These are phyloP conservation scores for Penicillium subrubescens DNA, from an alignment of 495 filamentous ascomycete species.

Conservation along the genomic window DNA sequence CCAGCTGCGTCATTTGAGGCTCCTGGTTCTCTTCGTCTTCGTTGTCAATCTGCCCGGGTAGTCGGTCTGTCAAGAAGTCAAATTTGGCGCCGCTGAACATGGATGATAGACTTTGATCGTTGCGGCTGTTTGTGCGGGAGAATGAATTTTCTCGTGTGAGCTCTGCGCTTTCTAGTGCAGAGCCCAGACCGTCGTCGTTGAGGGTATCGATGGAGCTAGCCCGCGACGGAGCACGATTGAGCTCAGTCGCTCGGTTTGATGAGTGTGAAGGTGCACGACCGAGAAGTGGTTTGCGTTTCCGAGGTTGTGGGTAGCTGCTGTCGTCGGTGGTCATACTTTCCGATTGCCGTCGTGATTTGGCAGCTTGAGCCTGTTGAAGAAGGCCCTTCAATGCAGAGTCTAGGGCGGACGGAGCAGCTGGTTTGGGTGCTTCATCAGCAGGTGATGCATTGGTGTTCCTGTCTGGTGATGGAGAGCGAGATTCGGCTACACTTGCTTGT, in stretches of 20 bases:
- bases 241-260: constrained; percentile 30
- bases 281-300: constrained; percentile 47
- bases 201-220: constrained; percentile 58
- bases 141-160: constrained; percentile 33
- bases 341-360: constrained; percentile 31
- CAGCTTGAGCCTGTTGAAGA: constrained; percentile 45
- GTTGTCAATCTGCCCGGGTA: constrained; percentile 22
- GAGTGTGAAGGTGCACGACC: constrained; percentile 51
- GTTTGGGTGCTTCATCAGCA: constrained; percentile 14
- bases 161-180: constrained; percentile 41
- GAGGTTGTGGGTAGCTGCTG: constrained; percentile 16
- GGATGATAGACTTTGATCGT: constrained; percentile 36
- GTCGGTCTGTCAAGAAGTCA: constrained; percentile 32
- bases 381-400: constrained; percentile 43
- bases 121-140: constrained; percentile 27
- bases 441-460: constrained; percentile 12
- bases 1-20: constrained; percentile 55
- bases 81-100: constrained; percentile 37
- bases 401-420: constrained; percentile 32
- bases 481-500: constrained; percentile 32
- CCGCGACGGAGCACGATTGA: constrained; percentile 35
- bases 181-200: constrained; percentile 56
- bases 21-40: constrained; percentile 40
- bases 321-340: constrained; percentile 23
- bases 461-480: constrained; percentile 30